Percentiles rank a stretch among this genome's conserved stretches.
Conservation (phyloP, 2,329 filamentous ascomycete genomes). For the Cladosporium sp. region DNA sequence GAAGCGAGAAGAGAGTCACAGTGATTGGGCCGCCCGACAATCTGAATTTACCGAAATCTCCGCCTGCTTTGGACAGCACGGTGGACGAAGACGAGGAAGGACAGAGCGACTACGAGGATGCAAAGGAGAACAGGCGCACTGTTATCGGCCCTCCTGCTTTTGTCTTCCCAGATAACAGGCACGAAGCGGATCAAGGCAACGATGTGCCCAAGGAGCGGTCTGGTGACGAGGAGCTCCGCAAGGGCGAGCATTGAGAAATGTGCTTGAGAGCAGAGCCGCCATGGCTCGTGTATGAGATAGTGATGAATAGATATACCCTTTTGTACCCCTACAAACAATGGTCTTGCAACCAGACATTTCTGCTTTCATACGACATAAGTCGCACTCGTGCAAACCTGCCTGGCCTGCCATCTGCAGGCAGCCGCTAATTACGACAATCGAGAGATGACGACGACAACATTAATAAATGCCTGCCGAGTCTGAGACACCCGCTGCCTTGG, state of each 20-base stretch:
- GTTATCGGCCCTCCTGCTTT: conserved; percentile 17
- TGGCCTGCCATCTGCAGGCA: too few relatives aligned
- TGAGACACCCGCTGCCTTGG: background rate
- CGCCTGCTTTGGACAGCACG: background rate
- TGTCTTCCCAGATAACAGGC: background rate
- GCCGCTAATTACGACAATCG: background rate
- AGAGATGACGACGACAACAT: too few relatives aligned
- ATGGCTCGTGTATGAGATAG: too few relatives aligned
- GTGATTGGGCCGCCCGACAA: conserved; percentile 16
- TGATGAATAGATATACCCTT: too few relatives aligned
- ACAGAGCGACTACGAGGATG: background rate
- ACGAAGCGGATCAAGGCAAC: background rate
- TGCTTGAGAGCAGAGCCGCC: too few relatives aligned
- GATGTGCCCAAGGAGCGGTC: background rate
- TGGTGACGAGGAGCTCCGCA: background rate
- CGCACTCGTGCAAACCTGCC: too few relatives aligned
- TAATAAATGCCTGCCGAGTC: background rate
- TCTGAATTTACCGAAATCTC: background rate
- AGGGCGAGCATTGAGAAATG: background rate
- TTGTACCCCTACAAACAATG: too few relatives aligned
- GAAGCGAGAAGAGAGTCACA: conserved; percentile 15
- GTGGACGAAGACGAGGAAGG: background rate
- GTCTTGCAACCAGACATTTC: too few relatives aligned
- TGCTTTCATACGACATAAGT: too few relatives aligned
- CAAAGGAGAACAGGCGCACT: conserved; percentile 17